Conservation (phyloP, 2,329 filamentous ascomycete genomes). For the Karstenula rhodostoma region DNA sequence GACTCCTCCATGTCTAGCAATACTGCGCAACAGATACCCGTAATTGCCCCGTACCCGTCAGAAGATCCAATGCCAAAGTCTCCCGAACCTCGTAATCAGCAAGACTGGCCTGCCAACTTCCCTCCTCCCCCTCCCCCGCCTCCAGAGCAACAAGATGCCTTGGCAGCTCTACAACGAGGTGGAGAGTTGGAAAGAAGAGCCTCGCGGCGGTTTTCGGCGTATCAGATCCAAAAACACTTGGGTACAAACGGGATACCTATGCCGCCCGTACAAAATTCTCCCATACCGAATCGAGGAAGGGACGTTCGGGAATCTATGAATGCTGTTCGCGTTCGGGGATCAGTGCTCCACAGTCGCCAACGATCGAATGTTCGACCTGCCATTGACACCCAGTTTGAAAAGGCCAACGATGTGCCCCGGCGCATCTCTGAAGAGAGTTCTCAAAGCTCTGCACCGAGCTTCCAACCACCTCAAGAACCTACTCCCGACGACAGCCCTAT, state of each 20-base stretch:
- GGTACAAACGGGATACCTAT: constrained; percentile 87
- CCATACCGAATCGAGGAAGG: constrained; percentile 83
- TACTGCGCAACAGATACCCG: constrained; percentile 78
- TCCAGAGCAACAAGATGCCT: constrained; percentile 85
- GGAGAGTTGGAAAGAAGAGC: constrained; percentile 92
- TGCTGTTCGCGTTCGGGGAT: constrained; percentile 69
- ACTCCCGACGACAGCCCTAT: constrained; percentile 43
- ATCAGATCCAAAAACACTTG: constrained; percentile 94
- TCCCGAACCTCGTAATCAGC: constrained; percentile 44
- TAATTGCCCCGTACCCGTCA: constrained; percentile 76
- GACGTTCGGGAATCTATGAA: constrained; percentile 87
- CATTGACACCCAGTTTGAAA: constrained; percentile 69
- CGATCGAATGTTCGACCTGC: constrained; percentile 58
- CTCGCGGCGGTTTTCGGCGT: constrained; percentile 91
- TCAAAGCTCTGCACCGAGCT: constrained; percentile 48
- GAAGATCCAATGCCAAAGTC: constrained; percentile 60
- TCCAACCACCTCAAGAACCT: constrained; percentile 45
- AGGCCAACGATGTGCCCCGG: constrained; percentile 53
- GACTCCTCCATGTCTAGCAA: constrained; percentile 74
- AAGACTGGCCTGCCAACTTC: constrained; percentile 61
- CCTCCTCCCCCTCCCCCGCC: constrained; percentile 82
- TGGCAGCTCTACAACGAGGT: constrained; percentile 88
- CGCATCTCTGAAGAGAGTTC: constrained; percentile 70
- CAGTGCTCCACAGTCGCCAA: constrained; percentile 61
- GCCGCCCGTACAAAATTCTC: constrained; percentile 78